A percentile compares a stretch with the other conserved stretches of the same genome.
phyloP scores from a whole-genome alignment of 2,329 filamentous ascomycete species.

The Chaetomium sp. region DNA sequence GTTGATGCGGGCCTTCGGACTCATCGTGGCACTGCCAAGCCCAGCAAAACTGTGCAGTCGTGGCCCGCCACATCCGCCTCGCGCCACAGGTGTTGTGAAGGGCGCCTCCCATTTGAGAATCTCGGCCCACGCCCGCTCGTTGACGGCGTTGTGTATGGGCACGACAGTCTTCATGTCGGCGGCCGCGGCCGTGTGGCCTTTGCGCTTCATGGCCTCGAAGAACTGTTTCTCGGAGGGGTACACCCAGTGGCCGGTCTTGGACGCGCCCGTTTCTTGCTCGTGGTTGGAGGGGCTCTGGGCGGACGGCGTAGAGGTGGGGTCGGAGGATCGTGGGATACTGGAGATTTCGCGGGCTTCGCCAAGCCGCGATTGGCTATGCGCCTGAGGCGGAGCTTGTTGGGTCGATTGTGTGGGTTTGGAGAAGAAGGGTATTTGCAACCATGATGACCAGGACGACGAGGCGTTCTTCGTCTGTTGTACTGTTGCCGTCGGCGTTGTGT shows the following conservation, averaged over 20 bases:
- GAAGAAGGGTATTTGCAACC: conserved; percentile 19
- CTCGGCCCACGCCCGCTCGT: conserved; percentile 91
- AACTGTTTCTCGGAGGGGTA: conserved; percentile 97
- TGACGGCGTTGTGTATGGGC: conserved; percentile 97
- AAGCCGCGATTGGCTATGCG: conserved; percentile 34
- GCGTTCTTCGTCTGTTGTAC: conserved; percentile 17
- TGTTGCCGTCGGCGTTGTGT: conserved; percentile 10
- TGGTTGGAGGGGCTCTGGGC: conserved; percentile 48
- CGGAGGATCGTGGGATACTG: conserved; percentile 64
- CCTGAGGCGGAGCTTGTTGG: background rate
- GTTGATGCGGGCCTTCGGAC: conserved; percentile 77
- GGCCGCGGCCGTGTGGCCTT: conserved; percentile 67
- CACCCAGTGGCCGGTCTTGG: conserved; percentile 79
- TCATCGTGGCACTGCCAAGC: conserved; percentile 55
- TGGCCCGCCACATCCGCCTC: conserved; percentile 57
- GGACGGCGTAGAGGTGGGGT: conserved; percentile 28
- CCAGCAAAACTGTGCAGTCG: conserved; percentile 80
- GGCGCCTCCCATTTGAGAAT: conserved; percentile 84
- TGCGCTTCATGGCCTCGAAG: conserved; percentile 93
- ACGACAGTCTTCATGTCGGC: conserved; percentile 86
- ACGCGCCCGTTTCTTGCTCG: conserved; percentile 68
- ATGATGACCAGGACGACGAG: conserved; percentile 23
- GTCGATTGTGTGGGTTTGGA: conserved; percentile 1
- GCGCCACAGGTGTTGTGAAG: conserved; percentile 41
- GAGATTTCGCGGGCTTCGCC: conserved; percentile 59